Evolutionary conservation across 106 monocot species (phyloP).

Genomic region (Gastrodia elata): DNA sequence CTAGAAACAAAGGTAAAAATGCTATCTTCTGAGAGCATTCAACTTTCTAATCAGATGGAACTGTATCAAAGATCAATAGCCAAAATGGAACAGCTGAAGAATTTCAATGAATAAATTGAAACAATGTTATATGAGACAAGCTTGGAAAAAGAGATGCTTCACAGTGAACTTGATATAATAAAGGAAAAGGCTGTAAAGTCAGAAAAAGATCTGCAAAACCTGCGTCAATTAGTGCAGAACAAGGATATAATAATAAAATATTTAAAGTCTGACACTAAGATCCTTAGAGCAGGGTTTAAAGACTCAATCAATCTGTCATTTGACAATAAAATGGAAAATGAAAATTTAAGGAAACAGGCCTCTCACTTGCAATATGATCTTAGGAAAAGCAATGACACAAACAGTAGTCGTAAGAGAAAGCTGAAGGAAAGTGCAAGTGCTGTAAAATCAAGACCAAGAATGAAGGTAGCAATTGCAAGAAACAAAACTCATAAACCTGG

Average conservation of each 20-base stretch:
- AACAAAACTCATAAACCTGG: slow-evolving; percentile 17
- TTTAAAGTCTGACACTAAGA: slow-evolving; percentile 33
- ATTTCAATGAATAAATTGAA: slow-evolving; percentile 23
- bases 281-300: slow-evolving; percentile 23
- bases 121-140: slow-evolving; percentile 19
- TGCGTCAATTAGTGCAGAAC: slow-evolving; percentile 24
- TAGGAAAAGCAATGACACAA: slow-evolving; percentile 25
- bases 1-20: slow-evolving; percentile 36
- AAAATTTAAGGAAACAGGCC: slow-evolving; percentile 35
- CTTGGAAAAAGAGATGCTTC: slow-evolving; percentile 31
- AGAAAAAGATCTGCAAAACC: slow-evolving; percentile 25
- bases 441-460: slow-evolving; percentile 4
- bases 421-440: slow-evolving; percentile 17
- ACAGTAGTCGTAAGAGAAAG: slow-evolving; percentile 19
- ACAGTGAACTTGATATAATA: slow-evolving; percentile 22
- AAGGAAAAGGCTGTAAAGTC: slow-evolving; percentile 25
- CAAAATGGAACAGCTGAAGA: slow-evolving; percentile 26
- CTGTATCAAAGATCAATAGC: slow-evolving; percentile 19
- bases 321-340: slow-evolving; percentile 38
- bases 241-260: slow-evolving; percentile 31
- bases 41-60: slow-evolving; percentile 27
- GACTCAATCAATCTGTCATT: slow-evolving; percentile 28
- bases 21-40: slow-evolving; percentile 31
- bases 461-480: slow-evolving; percentile 14
- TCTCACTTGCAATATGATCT: slow-evolving; percentile 22